Conservation (phyloP, 768 basidiomycete species). For the Pleurotus pulmonarius region DNA sequence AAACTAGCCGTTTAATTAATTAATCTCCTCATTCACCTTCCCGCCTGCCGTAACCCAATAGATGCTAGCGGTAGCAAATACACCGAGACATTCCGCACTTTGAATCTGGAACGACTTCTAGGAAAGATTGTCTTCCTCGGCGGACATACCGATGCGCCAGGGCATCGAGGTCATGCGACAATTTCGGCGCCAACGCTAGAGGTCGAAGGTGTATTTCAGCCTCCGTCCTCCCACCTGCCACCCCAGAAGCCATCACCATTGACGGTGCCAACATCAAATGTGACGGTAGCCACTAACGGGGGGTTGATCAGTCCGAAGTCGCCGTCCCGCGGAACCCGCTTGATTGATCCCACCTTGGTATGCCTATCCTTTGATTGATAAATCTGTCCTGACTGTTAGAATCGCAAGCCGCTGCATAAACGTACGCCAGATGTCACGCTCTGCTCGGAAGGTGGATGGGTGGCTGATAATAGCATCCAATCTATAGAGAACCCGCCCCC, state of each 20-base stretch:
- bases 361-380: conserved; percentile 16
- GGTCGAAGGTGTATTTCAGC: conserved; percentile 47
- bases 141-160: conserved; percentile 38
- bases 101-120: conserved; percentile 59
- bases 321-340: conserved; percentile 37
- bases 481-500: conserved; percentile 72
- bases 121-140: conserved; percentile 66
- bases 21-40: conserved; percentile 6
- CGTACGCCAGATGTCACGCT: conserved; percentile 38
- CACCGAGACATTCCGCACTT: conserved; percentile 46
- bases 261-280: conserved; percentile 36
- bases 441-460: too few relatives aligned
- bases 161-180: conserved; percentile 44
- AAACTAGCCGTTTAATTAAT: not conserved
- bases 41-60: conserved; percentile 20
- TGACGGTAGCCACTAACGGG: conserved; percentile 45
- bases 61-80: conserved; percentile 58
- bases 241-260: conserved; percentile 44
- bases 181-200: conserved; percentile 36
- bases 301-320: conserved; percentile 70
- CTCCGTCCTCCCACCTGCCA: conserved; percentile 30
- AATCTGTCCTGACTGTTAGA: conserved; percentile 8
- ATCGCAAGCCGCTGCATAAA: conserved; percentile 66
- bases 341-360: conserved; percentile 65
- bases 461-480: not conserved